Percentiles rank a stretch among this genome's conserved stretches.
These are phyloP conservation scores for Vitis hybrid DNA, from an alignment of 177 flowering plant species.

Conservation along the genomic window DNA sequence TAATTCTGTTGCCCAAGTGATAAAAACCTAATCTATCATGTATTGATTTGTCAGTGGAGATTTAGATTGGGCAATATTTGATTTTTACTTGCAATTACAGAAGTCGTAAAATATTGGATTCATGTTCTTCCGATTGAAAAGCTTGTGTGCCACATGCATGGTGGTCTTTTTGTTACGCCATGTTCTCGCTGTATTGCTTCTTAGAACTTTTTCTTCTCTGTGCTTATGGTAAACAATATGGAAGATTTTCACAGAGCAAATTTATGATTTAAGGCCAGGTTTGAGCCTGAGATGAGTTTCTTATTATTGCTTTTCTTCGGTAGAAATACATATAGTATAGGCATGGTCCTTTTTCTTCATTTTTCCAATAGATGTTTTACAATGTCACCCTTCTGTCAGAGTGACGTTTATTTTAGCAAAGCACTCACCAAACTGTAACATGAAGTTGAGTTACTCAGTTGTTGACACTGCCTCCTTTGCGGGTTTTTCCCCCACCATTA, in stretches of 20 bases:
- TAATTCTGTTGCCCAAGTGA: too few species aligned
- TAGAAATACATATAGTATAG: too few species aligned
- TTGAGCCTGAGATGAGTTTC: too few species aligned
- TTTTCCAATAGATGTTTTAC: too few species aligned
- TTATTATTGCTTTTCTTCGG: too few species aligned
- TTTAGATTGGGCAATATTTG: too few species aligned
- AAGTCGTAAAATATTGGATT: too few species aligned
- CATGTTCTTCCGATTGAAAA: neutral
- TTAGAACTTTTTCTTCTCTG: neutral
- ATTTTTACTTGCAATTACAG: too few species aligned
- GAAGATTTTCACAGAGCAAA: neutral
- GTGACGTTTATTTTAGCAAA: neutral
- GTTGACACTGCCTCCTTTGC: neutral
- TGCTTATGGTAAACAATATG: neutral
- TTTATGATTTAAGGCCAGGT: neutral
- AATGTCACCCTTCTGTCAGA: too few species aligned
- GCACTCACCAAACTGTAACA: neutral
- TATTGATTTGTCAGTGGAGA: too few species aligned
- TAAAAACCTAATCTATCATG: too few species aligned
- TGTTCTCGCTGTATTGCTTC: neutral
- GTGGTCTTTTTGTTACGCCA: neutral
- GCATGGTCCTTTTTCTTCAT: too few species aligned
- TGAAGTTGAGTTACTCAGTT: neutral
- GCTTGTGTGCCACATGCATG: neutral
- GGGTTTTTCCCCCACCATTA: slow-evolving; percentile 6